phyloP scores from a whole-genome alignment of 148 eudicot species.

The Rhododendron mucronatum region DNA sequence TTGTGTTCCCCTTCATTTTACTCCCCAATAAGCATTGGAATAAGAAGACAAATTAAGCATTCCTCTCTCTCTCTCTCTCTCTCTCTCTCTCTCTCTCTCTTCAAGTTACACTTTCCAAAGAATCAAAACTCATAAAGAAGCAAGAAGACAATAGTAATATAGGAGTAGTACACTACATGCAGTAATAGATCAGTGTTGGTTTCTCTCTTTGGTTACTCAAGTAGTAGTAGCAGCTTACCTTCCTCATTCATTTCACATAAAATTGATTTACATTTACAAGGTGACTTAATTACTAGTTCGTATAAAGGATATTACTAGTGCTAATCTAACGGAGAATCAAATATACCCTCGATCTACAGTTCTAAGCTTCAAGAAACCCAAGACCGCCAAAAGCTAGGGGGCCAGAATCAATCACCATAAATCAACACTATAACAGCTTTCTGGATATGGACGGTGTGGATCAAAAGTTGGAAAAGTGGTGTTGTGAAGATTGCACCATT shows the following conservation, averaged over 20 bases:
- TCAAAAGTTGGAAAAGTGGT: conserved; percentile 63
- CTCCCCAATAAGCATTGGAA: neutral
- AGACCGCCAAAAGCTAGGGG: neutral
- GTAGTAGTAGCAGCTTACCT: neutral
- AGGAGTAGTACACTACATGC: too few species aligned
- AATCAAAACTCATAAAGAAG: neutral
- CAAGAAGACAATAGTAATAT: neutral
- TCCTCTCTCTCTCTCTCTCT: neutral
- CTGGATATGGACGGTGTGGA: neutral
- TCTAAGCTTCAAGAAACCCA: neutral
- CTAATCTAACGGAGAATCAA: neutral
- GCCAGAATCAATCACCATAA: neutral
- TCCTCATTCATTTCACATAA: conserved; percentile 7
- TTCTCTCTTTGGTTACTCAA: neutral
- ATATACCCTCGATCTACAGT: neutral
- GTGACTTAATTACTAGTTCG: neutral
- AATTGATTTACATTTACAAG: conserved; percentile 26
- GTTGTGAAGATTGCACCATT: conserved; percentile 65
- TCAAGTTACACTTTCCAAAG: too few species aligned
- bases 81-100: neutral
- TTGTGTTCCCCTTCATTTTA: neutral
- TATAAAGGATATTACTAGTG: neutral
- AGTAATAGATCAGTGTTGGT: neutral
- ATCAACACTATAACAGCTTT: neutral
- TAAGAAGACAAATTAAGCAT: neutral